Evolutionary conservation across 805 yeast species (phyloP).

Genomic region (Naumovozyma baii): DNA sequence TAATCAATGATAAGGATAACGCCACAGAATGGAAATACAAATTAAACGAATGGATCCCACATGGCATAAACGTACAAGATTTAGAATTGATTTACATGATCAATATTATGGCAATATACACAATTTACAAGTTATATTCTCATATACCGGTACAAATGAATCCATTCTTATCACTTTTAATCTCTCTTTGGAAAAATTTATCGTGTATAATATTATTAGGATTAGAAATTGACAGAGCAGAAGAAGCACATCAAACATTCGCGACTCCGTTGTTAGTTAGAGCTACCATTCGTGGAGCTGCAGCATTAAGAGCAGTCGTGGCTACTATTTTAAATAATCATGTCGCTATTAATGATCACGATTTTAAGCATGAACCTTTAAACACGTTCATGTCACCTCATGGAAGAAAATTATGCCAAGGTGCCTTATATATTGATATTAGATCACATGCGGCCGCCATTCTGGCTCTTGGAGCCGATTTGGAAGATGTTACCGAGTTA

Average conservation of each 20-base stretch:
- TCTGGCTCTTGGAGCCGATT: conserved; percentile 38
- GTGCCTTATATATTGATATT: conserved; percentile 50
- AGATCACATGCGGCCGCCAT: conserved; percentile 49
- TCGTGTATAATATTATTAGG: conserved; percentile 52
- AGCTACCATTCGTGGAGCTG: conserved; percentile 48
- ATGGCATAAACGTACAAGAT: conserved; percentile 32
- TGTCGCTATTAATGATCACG: conserved; percentile 38
- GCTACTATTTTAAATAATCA: conserved; percentile 53
- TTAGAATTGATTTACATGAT: conserved; percentile 40
- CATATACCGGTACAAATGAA: conserved; percentile 34
- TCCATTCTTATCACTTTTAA: conserved; percentile 51
- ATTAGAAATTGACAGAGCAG: conserved; percentile 49
- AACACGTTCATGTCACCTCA: conserved; percentile 56
- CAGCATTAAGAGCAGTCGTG: conserved; percentile 51
- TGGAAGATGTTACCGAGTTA: conserved; percentile 44
- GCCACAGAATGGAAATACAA: conserved; percentile 18
- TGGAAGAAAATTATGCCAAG: conserved; percentile 51
- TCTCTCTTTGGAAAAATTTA: conserved; percentile 58
- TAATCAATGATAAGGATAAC: conserved; percentile 7
- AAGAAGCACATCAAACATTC: conserved; percentile 30
- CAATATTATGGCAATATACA: conserved; percentile 33
- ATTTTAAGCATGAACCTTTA: conserved; percentile 49
- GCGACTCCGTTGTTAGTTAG: conserved; percentile 39
- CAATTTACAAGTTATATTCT: conserved; percentile 37
- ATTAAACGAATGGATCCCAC: conserved; percentile 31